Evolutionary conservation across 1,284 basidiomycete genomes (phyloP), one percentile per base, ranked within the genome.

Genomic region (Cutaneotrichosporon sp.): DNA sequence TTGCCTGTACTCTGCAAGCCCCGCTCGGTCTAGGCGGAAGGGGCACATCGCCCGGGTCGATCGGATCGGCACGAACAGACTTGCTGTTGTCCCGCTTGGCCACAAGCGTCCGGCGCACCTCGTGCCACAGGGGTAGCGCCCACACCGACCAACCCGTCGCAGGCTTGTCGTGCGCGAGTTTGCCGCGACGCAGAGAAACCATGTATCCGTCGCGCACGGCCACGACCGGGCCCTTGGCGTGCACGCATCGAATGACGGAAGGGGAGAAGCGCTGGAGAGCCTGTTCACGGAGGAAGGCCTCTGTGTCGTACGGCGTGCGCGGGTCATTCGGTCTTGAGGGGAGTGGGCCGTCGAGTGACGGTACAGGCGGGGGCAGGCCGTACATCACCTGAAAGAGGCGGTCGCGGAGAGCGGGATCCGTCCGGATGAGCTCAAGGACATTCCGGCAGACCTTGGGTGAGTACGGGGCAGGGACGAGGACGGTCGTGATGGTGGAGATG

Each of bases 121-220:
- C 52, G 29, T 34, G 31, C 25, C 39, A 34, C 9, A 32, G 31
- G 3, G 52, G 52, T 1, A 54, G 35, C 4, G 35, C 25, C 42
- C 43, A 46, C 12, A 50, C 43, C 2, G 43, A 35, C 47, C 47
- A 54, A 8, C 52, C 52, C 2, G 52, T 50, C n/a, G 14, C 11
- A 8, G 16, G 41, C 5, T 17, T 6, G 9, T 31, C 19, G 34
- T 26, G n/a, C n/a, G n/a, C n/a, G n/a, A n/a, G n/a, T n/a, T n/a
- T n/a, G n/a, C n/a, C n/a, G n/a, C 31, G 7, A 6, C 17, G 26
- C 17, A 44, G 22, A 3, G 42, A 26, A 5, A 46, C 42, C 43
- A 54, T 49, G 35, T 54, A 50, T 5, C 52, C 52, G 32, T 46
- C 48, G 9, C 43, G 37, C 1, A 46, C 43, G 17, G 35, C 48